Base-by-base conservation (phyloP, 2,329 filamentous ascomycete species). In the Xylaria polymorpha region DNA sequence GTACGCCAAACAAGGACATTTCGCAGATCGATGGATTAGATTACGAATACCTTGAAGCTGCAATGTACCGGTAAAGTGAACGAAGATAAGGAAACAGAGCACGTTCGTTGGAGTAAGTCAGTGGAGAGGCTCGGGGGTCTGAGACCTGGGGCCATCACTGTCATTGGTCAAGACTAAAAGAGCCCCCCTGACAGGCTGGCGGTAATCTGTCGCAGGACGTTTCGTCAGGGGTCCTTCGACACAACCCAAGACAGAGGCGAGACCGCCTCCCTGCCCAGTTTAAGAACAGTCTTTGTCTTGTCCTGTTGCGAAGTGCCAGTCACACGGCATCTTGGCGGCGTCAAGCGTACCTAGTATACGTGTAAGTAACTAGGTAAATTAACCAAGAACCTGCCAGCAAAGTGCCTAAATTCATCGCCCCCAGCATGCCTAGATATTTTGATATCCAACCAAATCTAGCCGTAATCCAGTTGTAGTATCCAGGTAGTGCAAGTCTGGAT, bases 221-320 rank as follows among this genome's bases (percentile, higher is more conserved):
- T 81, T 81, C 80, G 79, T 75, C 79, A 77, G 77, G 79, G 77
- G 67, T 56, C 71, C 66, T 74, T 78, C 77, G 74, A 81, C 78
- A 79, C 74, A 74, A 64, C 64, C 70, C 68, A 73, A 78, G 77
- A 77, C 75, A 73, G 29, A 61, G 46, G 39, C 66, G 65, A 70
- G 68, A 68, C 67, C 37, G n/a, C 4, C 15, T 56, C 44, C 51
- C 58, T 51, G 60, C 51, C 50, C 50, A 55, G 25, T 39, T 20
- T 20, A 22, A 39, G 32, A 3, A 29, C 25, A 29, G 25, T 29
- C 4, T 29, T 29, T 29, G 25, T 29, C 25, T 29, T 25, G 9
- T 43, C 41, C 5, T 10, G 37, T 12, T 25, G 7, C 22, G 20
- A 20, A 25, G 10, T 15, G 46, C 35, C 7, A 37, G 35, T 37